Base-by-base conservation (phyloP, 2,329 filamentous ascomycete species). In the Didymella glomerata region DNA sequence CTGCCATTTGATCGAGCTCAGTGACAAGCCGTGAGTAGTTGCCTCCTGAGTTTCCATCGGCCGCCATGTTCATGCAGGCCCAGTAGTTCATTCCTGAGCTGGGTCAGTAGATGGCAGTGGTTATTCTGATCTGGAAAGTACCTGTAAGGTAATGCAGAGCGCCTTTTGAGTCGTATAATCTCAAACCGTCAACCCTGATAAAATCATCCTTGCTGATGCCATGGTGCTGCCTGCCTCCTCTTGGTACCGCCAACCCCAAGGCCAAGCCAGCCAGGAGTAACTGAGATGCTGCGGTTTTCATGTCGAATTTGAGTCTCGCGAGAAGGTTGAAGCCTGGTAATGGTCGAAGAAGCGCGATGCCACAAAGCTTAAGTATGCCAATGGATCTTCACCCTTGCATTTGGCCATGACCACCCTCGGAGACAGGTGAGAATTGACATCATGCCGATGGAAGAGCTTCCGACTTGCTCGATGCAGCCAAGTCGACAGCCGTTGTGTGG, bases 1-100 rank as follows among this genome's bases (percentile, higher is more conserved):
- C 71, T 25, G 75, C 71, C 76, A 79, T 78, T 51, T 79, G 76
- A 46, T 79, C 76, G 22, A 79, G 70, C 53, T 79, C 77, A 7
- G 68, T 75, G 49, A 73, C 65, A 6, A 79, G 69, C 22, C 76
- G 76, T 8, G 74, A 68, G 54, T 74, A 69, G 44, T 78, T 77
- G 7, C 77, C 77, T 16, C 77, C 77, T 22, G 68, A 65, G 2
- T 72, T 70, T 2, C 65, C 67, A 27, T 73, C 67, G 30, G 77
- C 75, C 4, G 77, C 77, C 16, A 78, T 57, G 50, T 79, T 79
- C 70, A 79, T 73, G 53, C 77, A 79, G 28, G 76, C 72, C 77
- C 77, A 79, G 64, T 79, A 79, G 49, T 79, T 79, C 44, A 78
- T 55, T 63, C 77, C 70, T 73, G 11, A 9, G 13, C 4, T 5